phyloP scores from a whole-genome alignment of 1,139 yeast species.

The Diutina ranongensis region DNA sequence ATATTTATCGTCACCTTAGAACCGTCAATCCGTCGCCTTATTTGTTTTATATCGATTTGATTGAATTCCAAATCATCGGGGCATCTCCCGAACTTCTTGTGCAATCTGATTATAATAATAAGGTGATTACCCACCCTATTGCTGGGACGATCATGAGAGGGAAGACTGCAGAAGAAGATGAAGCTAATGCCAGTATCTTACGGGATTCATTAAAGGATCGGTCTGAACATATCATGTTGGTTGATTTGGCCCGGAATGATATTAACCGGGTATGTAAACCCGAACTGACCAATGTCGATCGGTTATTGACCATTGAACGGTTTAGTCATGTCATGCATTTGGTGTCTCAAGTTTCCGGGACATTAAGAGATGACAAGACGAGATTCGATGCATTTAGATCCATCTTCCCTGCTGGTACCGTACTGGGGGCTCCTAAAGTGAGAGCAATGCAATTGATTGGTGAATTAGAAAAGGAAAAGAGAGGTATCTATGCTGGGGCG shows the following conservation, averaged over 20 bases:
- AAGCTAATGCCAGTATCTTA: conserved; percentile 61
- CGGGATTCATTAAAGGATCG: conserved; percentile 80
- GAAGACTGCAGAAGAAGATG: conserved; percentile 83
- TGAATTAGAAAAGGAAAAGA: conserved; percentile 78
- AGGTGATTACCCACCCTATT: conserved; percentile 88
- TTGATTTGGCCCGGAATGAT: conserved; percentile 92
- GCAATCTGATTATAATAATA: conserved; percentile 59
- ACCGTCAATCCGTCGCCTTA: conserved; percentile 97
- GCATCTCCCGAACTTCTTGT: conserved; percentile 94
- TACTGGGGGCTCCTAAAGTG: conserved; percentile 96
- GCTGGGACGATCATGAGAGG: conserved; percentile 96
- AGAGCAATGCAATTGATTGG: conserved; percentile 92
- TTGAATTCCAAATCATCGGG: conserved; percentile 90
- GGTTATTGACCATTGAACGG: conserved; percentile 79
- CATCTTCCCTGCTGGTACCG: conserved; percentile 97
- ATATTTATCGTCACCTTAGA: conserved; percentile 85
- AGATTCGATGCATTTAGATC: conserved; percentile 96
- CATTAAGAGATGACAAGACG: conserved; percentile 68
- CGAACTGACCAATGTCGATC: conserved; percentile 68
- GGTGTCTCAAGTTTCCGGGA: conserved; percentile 91
- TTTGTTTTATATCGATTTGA: conserved; percentile 80
- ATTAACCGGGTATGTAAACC: conserved; percentile 93
- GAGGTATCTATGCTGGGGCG: conserved; percentile 98
- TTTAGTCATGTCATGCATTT: conserved; percentile 97
- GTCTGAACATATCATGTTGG: conserved; percentile 97